Evolutionary conservation across 129 eudicot species (phyloP).

Genomic region (Pittosporum tobira): DNA sequence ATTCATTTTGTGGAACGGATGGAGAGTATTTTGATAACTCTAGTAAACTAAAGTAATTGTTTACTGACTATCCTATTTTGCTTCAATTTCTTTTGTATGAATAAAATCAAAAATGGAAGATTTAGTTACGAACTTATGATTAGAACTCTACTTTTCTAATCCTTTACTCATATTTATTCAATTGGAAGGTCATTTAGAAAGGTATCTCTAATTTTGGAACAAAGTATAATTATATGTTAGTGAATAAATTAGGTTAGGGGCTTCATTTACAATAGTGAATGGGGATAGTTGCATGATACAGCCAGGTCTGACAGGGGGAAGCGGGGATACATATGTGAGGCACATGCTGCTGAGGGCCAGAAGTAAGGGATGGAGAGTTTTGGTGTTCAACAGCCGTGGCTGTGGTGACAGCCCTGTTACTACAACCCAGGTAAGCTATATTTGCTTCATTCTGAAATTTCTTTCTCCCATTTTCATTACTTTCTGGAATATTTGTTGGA

Average conservation of each 20-base stretch:
- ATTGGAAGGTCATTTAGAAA: no score
- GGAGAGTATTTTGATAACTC: no score
- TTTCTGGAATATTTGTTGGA: neutral
- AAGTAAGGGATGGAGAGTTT: conserved; percentile 76
- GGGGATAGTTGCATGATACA: conserved; percentile 27
- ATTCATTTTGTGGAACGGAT: no score
- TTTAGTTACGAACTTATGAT: no score
- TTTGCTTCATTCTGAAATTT: neutral
- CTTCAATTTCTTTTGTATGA: no score
- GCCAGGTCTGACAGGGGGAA: conserved; percentile 99
- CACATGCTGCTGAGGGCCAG: conserved; percentile 76
- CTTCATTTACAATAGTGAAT: neutral
- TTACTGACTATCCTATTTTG: no score
- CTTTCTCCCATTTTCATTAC: no score
- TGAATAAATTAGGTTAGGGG: neutral
- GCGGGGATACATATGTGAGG: conserved; percentile 67
- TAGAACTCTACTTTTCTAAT: no score
- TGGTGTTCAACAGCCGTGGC: conserved; percentile 92
- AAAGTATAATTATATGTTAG: neutral
- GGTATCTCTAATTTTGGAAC: no score
- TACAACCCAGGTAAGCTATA: conserved; percentile 64
- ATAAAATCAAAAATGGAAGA: no score
- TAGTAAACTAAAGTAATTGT: no score
- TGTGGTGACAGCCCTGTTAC: conserved; percentile 84
- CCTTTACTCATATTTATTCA: no score